Conservation (phyloP, 1,284 basidiomycete genomes). For the Flammula alnicola region DNA sequence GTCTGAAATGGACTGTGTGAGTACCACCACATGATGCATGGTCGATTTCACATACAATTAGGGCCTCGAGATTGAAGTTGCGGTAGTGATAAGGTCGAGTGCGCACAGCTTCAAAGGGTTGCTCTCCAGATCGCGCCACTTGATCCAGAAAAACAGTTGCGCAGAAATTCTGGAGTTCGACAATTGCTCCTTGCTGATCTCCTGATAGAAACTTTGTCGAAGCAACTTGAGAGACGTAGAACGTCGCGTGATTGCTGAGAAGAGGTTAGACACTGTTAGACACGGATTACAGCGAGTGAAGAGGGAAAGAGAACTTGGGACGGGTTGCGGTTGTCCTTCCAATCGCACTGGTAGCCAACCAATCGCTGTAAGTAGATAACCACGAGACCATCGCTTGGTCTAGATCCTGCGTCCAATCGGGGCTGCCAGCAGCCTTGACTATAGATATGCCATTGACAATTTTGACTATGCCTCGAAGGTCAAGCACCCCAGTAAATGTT, state of each 20-base stretch:
- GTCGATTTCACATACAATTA: constrained; percentile 56
- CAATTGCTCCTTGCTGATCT: constrained; percentile 43
- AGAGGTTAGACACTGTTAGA: not conserved
- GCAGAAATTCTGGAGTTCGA: constrained; percentile 50
- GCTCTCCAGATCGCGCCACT: constrained; percentile 58
- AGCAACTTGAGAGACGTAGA: constrained; percentile 45
- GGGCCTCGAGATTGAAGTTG: constrained; percentile 61
- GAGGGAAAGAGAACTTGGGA: constrained; percentile 33
- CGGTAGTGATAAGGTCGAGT: constrained; percentile 64
- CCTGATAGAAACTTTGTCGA: constrained; percentile 42
- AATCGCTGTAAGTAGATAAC: constrained; percentile 50
- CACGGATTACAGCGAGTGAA: not conserved
- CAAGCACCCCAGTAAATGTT: constrained; percentile 61
- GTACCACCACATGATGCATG: constrained; percentile 12
- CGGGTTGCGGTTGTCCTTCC: constrained; percentile 48
- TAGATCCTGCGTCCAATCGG: constrained; percentile 47
- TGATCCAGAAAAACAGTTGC: constrained; percentile 51
- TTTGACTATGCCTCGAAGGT: constrained; percentile 59
- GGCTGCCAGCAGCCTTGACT: constrained; percentile 41
- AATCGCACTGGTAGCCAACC: constrained; percentile 51
- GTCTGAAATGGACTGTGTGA: constrained; percentile 36
- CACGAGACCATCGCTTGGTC: constrained; percentile 50
- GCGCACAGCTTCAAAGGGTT: constrained; percentile 65
- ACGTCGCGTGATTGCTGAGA: constrained; percentile 58
- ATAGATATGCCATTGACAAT: constrained; percentile 54